phyloP scores from a whole-genome alignment of 805 yeast species.

The Schwanniomyces polymorphus region DNA sequence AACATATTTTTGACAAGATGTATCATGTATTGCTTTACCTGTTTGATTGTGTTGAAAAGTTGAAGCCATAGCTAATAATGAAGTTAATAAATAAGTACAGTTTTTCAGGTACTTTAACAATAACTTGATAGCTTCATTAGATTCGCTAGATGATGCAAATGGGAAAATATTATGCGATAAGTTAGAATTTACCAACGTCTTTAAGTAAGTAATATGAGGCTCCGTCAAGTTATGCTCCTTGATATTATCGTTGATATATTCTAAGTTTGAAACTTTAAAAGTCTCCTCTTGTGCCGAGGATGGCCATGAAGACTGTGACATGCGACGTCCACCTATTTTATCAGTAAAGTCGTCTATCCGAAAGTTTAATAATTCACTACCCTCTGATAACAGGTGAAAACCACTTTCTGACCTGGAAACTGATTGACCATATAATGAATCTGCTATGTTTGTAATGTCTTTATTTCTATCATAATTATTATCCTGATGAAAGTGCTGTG shows the following conservation, averaged over 20 bases:
- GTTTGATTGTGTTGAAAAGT: constrained; percentile 48
- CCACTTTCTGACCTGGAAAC: not conserved
- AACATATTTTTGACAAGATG: constrained; percentile 58
- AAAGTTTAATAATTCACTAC: constrained; percentile 17
- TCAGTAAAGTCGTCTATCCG: constrained; percentile 18
- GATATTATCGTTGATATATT: constrained; percentile 25
- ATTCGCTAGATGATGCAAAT: constrained; percentile 33
- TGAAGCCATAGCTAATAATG: constrained; percentile 70
- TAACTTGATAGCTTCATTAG: constrained; percentile 37
- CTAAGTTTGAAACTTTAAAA: constrained; percentile 16
- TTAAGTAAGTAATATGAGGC: constrained; percentile 32
- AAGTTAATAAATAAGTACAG: constrained; percentile 61
- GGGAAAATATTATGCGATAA: constrained; percentile 36
- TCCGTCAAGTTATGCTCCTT: constrained; percentile 21
- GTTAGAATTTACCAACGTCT: constrained; percentile 26
- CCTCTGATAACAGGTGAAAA: constrained; percentile 8
- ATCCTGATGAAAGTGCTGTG: not conserved
- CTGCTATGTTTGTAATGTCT: not conserved
- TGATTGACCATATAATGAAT: not conserved
- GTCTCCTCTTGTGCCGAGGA: not conserved
- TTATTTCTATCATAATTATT: not conserved
- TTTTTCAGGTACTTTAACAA: constrained; percentile 56
- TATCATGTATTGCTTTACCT: constrained; percentile 36
- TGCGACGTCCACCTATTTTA: not conserved
- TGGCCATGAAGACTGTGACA: not conserved